These are phyloP conservation scores for Sclerotinia trifoliorum DNA, from an alignment of 2,329 filamentous ascomycete genomes.

Conservation along the genomic window DNA sequence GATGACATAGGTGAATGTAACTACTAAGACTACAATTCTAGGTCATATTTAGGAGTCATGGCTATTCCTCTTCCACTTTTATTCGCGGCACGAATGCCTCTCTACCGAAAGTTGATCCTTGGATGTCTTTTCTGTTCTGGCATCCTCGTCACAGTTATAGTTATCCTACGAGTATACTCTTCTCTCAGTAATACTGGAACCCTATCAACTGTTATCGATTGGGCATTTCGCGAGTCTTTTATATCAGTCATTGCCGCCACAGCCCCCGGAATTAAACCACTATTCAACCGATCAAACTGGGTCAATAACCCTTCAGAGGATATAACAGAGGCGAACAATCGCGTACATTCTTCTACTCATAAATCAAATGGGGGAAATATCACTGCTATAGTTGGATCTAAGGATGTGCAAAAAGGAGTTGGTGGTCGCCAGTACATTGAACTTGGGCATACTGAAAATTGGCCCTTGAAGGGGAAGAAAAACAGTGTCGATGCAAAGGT, in stretches of 20 bases:
- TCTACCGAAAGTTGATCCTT: neutral
- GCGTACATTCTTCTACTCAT: neutral
- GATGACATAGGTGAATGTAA: neutral
- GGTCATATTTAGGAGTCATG: constrained; percentile 7
- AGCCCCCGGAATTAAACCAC: neutral
- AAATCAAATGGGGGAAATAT: neutral
- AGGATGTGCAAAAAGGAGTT: neutral
- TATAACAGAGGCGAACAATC: neutral
- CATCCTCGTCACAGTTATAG: neutral
- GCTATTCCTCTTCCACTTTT: neutral
- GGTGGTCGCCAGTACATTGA: constrained; percentile 9
- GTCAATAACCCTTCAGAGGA: neutral
- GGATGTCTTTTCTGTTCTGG: constrained; percentile 3
- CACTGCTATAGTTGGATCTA: neutral
- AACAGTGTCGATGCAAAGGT: neutral
- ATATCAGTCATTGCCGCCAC: neutral
- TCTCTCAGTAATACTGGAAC: neutral
- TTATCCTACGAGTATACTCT: neutral
- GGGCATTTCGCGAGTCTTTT: neutral
- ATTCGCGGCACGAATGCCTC: constrained; percentile 1
- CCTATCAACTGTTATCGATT: neutral
- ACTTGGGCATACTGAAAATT: neutral
- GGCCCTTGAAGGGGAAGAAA: neutral
- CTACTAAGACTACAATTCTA: neutral
- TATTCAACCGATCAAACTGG: constrained; percentile 4